Evolutionary conservation across 768 basidiomycete species (phyloP).

Genomic region (Pulveroboletus frians): DNA sequence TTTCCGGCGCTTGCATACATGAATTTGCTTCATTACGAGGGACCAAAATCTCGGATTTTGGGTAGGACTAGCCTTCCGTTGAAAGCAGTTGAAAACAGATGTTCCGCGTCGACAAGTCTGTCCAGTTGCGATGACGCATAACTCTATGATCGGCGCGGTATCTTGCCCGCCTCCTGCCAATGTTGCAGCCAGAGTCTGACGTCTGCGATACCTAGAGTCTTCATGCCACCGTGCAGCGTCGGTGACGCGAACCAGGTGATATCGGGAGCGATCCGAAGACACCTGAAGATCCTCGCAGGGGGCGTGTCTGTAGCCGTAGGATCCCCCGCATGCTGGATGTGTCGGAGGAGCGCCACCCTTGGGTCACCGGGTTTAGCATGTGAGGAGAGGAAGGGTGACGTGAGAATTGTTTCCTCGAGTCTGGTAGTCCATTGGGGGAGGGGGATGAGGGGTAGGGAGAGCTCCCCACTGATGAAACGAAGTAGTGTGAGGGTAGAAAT

Average conservation of each 20-base stretch:
- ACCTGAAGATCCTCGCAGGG: background rate
- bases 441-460: slow-evolving; percentile 8
- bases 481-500: slow-evolving; percentile 9
- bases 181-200: slow-evolving; percentile 6
- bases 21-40: no score
- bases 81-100: no score
- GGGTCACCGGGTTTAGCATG: background rate
- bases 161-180: slow-evolving; percentile 5
- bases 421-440: slow-evolving; percentile 6
- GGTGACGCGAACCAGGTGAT: slow-evolving; percentile 2
- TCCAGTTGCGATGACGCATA: no score
- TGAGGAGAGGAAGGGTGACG: background rate
- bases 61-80: no score
- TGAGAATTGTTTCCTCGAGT: background rate
- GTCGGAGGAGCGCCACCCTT: background rate
- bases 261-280: background rate
- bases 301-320: background rate
- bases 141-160: background rate
- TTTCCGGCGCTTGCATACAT: no score
- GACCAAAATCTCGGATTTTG: no score
- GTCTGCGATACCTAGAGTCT: background rate
- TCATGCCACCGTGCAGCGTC: background rate
- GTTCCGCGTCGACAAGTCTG: no score
- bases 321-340: background rate
- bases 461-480: background rate